Base-by-base conservation (phyloP, 129 eudicot genomes). In the Lactuca sativa region DNA sequence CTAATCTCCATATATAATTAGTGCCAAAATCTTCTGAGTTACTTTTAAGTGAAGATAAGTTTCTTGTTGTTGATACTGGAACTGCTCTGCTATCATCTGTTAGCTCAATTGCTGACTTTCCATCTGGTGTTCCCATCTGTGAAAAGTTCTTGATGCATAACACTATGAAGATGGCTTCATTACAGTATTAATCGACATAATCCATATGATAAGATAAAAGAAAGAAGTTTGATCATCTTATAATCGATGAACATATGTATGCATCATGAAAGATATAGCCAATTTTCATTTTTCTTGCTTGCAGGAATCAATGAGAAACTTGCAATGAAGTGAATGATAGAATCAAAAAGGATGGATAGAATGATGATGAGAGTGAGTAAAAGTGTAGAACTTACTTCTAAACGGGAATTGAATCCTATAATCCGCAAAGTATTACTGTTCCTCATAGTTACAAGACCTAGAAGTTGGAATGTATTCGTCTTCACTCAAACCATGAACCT, bases 81-180 rank as follows among this genome's bases (percentile, higher is more conserved):
- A 67, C 57, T 43, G 78, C 71, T 31, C 83, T 76, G 38, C 43
- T 81, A 70, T 70, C 82, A 18, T 77, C 80, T 43, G 59, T 75
- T 74, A 77, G 67, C 72, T 80, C 85, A 9, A 70, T 49, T 31
- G 57, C 33, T 4, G 85, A 53, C 70, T 76, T 80, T 40, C 77
- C 85, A 16, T 68, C 77, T 69, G 64, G 56, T 12, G 86, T 48
- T 60, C 82, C 86, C 88, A 80, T 77, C 88, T 86, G 88, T 52
- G 34, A 61, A 63, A 64, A 30, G 58, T 52, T 34, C 47, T 4
- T 54, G 44, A 21, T 53, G 49, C 43, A 58, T 34, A 38, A 58
- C 60, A 34, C 30, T 43, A 55, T 57, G 61, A 58, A 9, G 48
- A 64, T 43, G 38, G 30, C 15, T 13, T 8, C 41, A 40, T 13